Evolutionary conservation across 768 basidiomycete species (phyloP).

Genomic region (Leccinum aurantiacum): DNA sequence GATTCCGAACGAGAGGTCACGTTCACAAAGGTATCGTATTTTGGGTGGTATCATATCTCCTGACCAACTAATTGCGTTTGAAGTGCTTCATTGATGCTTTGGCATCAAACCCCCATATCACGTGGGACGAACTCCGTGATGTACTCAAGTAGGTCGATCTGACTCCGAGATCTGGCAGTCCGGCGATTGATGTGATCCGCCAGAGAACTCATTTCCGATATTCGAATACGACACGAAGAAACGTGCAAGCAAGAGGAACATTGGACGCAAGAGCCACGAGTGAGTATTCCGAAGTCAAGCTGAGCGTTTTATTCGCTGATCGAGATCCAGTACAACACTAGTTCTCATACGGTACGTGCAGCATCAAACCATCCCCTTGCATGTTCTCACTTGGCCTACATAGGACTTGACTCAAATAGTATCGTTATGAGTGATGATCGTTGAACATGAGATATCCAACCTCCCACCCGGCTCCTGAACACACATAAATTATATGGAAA

Average conservation of each 20-base stretch:
- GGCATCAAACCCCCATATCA: conserved; percentile 7
- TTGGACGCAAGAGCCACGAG: conserved; percentile 22
- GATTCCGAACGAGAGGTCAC: conserved; percentile 18
- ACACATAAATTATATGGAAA: background rate
- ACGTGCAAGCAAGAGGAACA: background rate
- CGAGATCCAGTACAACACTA: conserved; percentile 12
- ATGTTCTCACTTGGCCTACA: conserved; percentile 29
- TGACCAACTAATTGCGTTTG: background rate
- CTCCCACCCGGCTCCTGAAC: background rate
- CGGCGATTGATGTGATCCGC: background rate
- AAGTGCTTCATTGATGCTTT: conserved; percentile 23
- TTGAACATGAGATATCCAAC: background rate
- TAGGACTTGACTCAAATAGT: conserved; percentile 15
- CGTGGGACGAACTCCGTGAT: conserved; percentile 24
- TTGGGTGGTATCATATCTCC: background rate
- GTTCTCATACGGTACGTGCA: conserved; percentile 10
- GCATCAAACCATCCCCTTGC: conserved; percentile 19
- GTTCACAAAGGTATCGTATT: conserved; percentile 26
- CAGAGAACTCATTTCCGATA: conserved; percentile 17
- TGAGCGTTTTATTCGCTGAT: conserved; percentile 4
- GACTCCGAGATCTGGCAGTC: background rate
- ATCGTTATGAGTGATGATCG: background rate
- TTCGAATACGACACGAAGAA: conserved; percentile 14
- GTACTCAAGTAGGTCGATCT: conserved; percentile 13
- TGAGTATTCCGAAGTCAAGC: conserved; percentile 13